These are phyloP conservation scores for Dictyostelium discoideum DNA, from an alignment of 78 protist species.

Conservation along the genomic window DNA sequence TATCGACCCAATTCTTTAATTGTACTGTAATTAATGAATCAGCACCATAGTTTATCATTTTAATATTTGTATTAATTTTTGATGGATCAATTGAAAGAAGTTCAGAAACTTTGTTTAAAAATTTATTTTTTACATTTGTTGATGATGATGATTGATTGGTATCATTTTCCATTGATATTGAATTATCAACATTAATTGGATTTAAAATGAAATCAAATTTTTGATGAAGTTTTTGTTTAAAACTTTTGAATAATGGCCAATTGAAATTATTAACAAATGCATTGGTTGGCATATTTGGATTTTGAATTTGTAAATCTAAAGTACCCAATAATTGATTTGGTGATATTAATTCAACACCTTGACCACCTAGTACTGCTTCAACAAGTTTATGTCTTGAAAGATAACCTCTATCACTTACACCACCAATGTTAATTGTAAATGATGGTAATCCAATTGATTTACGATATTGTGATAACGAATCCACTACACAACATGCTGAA, in stretches of 20 bases:
- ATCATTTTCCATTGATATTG: neutral
- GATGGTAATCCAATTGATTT: neutral
- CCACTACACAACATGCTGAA: neutral
- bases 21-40: neutral
- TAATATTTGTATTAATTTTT: neutral
- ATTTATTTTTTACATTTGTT: neutral
- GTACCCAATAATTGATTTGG: neutral
- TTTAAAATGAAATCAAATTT: neutral
- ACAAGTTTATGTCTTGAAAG: neutral
- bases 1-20: neutral
- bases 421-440: conserved; percentile 62
- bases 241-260: neutral
- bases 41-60: neutral
- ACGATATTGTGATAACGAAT: neutral
- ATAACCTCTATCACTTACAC: neutral
- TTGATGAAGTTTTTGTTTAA: neutral
- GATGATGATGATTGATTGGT: neutral
- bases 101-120: neutral
- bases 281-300: neutral
- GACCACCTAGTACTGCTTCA: neutral
- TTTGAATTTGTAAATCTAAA: conserved; percentile 14
- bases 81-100: conserved; percentile 5
- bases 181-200: neutral
- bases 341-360: conserved; percentile 24
- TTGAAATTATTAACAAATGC: neutral